Evolutionary conservation across 352 stramenopile genomes (phyloP), one percentile per base, ranked within the genome.

Genomic region (Phytophthora constricta): DNA sequence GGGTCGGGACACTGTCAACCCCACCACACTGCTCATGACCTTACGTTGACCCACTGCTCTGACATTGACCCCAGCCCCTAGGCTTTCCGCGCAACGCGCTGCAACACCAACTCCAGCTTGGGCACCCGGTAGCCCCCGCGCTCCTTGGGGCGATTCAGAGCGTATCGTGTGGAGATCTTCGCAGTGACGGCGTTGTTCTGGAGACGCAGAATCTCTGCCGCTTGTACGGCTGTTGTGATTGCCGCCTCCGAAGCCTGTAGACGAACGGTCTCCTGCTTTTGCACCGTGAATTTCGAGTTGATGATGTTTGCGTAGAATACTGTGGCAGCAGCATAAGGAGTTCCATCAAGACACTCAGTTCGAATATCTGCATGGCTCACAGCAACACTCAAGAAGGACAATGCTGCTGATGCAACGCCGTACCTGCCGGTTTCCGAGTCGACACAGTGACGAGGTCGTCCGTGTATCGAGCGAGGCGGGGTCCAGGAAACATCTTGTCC

Each of bases 291-390:
- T 72, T 93, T 93, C 54, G 80, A 90, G 63, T 77, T 90, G 64
- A 93, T 87, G 54, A 92, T 86, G 57, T 86, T 92, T 19, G 82
- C 86, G 56, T 93, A 93, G 66, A 93, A 93, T 39, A 79, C 85
- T 91, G 50, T 31, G 23, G 25, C 28, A 39, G 41, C 23, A 43
- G 23, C n/a, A 53, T 27, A n/a, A 50, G 31, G 10, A 26, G 17
- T 2, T n/a, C n/a, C n/a, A n/a, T 14, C 43, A 28, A 39, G 23
- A 27, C 28, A 26, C n/a, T n/a, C n/a, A n/a, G n/a, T n/a, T n/a
- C n/a, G n/a, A n/a, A n/a, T n/a, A n/a, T n/a, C n/a, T n/a, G n/a
- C n/a, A n/a, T n/a, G n/a, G n/a, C n/a, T n/a, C n/a, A n/a, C n/a
- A 23, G 17, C 5, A 47, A 20, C 41, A 42, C 3, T 19, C 34